Evolutionary conservation across 2,329 filamentous ascomycete genomes (phyloP).

Genomic region (Amesomyces nigricolor): DNA sequence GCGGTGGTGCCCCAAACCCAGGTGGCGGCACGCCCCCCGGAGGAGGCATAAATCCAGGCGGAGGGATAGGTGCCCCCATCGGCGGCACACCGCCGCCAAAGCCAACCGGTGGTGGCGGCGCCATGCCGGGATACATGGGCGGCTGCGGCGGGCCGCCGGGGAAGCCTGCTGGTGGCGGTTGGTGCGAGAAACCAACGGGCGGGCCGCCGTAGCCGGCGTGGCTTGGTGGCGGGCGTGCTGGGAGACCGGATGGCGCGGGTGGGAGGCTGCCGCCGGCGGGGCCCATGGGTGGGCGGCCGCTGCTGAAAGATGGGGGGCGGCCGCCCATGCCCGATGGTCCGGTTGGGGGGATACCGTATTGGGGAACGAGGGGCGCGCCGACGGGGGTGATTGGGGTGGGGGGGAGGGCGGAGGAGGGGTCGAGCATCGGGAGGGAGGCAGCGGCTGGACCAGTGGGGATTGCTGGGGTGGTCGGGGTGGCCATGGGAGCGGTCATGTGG

Average conservation of each 20-base stretch:
- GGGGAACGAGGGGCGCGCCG: conserved; percentile 23
- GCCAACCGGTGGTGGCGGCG: conserved; percentile 18
- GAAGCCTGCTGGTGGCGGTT: conserved; percentile 37
- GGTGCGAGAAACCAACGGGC: conserved; percentile 39
- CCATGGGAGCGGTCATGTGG: conserved; percentile 39
- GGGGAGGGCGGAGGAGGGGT: conserved; percentile 19
- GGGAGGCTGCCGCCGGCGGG: conserved; percentile 32
- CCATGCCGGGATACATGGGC: conserved; percentile 23
- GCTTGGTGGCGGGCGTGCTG: conserved; percentile 44
- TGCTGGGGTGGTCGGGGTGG: conserved; percentile 25
- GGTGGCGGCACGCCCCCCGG: conserved; percentile 29
- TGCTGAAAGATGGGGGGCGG: conserved; percentile 17
- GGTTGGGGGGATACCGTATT: conserved; percentile 18
- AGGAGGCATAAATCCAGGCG: conserved; percentile 41
- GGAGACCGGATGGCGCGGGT: conserved; percentile 45
- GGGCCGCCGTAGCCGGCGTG: conserved; percentile 40
- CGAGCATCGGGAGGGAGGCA: conserved; percentile 14
- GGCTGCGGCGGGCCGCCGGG: conserved; percentile 24
- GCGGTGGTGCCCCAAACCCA: conserved; percentile 17
- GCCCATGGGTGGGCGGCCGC: conserved; percentile 16
- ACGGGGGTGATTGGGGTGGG: conserved; percentile 20
- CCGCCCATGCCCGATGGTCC: conserved; percentile 24
- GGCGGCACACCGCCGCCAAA: conserved; percentile 29
- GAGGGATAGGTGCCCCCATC: conserved; percentile 28
- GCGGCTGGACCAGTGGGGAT: conserved; percentile 13